Conservation (phyloP, 2,329 filamentous ascomycete species). For the Orbilia oligospora region DNA sequence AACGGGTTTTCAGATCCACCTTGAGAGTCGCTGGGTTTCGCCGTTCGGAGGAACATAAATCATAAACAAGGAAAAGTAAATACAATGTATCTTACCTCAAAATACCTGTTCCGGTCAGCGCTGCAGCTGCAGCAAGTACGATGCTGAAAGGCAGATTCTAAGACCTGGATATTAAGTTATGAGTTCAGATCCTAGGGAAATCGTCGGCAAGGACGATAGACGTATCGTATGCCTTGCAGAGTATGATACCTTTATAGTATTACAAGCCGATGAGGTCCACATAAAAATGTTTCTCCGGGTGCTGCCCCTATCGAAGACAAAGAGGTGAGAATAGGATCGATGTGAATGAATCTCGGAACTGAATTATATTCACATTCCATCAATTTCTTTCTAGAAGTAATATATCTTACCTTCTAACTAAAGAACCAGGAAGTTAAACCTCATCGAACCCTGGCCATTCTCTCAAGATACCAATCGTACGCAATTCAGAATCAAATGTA, state of each 20-base stretch:
- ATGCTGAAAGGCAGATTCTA: constrained; percentile 20
- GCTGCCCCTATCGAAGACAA: constrained; percentile 12
- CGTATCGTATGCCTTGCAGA: background rate
- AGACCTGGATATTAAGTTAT: background rate
- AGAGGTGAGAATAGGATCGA: constrained; percentile 15
- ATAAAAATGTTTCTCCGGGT: background rate
- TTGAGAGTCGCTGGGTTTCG: constrained; percentile 15
- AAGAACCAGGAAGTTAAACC: background rate
- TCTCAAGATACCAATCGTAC: background rate
- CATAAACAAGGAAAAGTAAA: constrained; percentile 16
- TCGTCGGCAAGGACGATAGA: constrained; percentile 1
- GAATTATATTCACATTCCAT: constrained; percentile 5
- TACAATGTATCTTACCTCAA: constrained; percentile 12
- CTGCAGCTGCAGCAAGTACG: too few species aligned
- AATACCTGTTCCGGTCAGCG: background rate
- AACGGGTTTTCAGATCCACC: background rate
- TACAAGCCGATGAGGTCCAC: background rate
- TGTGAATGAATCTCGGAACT: constrained; percentile 1
- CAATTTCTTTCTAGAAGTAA: background rate
- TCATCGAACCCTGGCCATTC: background rate
- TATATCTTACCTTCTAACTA: constrained; percentile 16
- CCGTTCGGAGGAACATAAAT: constrained; percentile 14
- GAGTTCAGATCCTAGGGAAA: constrained; percentile 5
- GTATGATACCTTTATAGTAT: constrained; percentile 9
- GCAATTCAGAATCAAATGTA: background rate